These are phyloP conservation scores for Puccinia hordei DNA, from an alignment of 1,284 basidiomycete species.

Conservation along the genomic window DNA sequence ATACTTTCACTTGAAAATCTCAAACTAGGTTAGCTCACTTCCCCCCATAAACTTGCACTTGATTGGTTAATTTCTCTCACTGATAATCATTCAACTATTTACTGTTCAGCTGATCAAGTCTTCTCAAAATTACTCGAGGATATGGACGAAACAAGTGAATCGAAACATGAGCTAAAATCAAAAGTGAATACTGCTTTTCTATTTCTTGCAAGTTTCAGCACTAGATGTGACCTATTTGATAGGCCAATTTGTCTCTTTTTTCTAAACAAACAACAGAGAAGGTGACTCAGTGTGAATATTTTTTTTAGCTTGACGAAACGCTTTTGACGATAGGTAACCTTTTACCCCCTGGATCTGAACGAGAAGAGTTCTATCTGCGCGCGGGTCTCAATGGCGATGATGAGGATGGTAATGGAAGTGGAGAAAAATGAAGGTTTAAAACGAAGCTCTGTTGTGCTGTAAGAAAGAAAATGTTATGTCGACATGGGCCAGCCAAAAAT, in stretches of 20 bases:
- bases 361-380: constrained; percentile 25
- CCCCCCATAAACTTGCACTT: not conserved
- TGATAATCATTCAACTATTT: not conserved
- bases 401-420: not conserved
- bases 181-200: constrained; percentile 2
- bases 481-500: too few species aligned
- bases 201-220: not conserved
- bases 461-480: not conserved
- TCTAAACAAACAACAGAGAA: not conserved
- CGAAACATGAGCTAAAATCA: constrained; percentile 3
- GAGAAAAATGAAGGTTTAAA: not conserved
- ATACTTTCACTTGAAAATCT: constrained; percentile 6
- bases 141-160: not conserved
- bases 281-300: not conserved
- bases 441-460: not conserved
- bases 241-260: not conserved
- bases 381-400: constrained; percentile 12
- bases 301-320: constrained; percentile 12
- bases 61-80: not conserved
- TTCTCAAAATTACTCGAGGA: constrained; percentile 19
- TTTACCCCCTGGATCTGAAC: constrained; percentile 16
- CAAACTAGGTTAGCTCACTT: constrained; percentile 10
- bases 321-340: constrained; percentile 31
- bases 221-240: not conserved
- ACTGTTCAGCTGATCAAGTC: not conserved